Percentiles rank a stretch among this genome's conserved stretches.
Conservation (phyloP, 164 flowering plant genomes). For the Stephania cephalantha region DNA sequence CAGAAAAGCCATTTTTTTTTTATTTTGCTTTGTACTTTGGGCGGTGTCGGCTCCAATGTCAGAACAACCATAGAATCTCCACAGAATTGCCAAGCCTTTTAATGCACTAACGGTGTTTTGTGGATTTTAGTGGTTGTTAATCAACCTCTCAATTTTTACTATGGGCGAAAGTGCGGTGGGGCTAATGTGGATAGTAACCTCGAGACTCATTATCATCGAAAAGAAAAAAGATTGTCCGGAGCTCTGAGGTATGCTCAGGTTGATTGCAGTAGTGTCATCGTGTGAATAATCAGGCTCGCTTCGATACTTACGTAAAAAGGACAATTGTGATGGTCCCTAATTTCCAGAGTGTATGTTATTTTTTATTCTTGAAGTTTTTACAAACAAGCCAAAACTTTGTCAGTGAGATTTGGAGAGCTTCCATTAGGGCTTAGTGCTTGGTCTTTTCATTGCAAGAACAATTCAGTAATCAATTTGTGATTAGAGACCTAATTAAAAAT, state of each 20-base stretch:
- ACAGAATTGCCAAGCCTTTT: conserved; percentile 30
- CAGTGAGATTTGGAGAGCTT: not conserved
- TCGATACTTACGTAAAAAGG: too few species aligned
- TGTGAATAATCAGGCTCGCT: too few species aligned
- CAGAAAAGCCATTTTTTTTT: not conserved
- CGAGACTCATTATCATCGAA: too few species aligned
- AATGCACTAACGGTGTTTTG: not conserved
- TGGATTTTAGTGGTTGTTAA: conserved; percentile 3
- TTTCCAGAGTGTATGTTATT: conserved; percentile 20
- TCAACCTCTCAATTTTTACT: conserved; percentile 4
- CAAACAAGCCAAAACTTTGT: not conserved
- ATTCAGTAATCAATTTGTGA: not conserved
- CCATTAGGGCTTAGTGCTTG: not conserved
- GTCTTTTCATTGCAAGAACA: not conserved
- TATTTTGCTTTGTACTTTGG: not conserved
- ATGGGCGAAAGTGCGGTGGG: too few species aligned
- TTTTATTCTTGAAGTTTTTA: conserved; percentile 1
- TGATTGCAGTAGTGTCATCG: too few species aligned
- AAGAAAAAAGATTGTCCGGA: too few species aligned
- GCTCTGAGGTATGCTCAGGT: too few species aligned
- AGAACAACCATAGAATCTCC: conserved; percentile 18
- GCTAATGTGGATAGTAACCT: too few species aligned
- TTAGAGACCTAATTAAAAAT: not conserved
- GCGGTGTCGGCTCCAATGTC: conserved; percentile 9
- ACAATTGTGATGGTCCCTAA: conserved; percentile 8